A percentile compares a stretch with the other conserved stretches of the same genome.
phyloP scores from a whole-genome alignment of 2,329 filamentous ascomycete genomes.

The Stagonosporopsis chrysanthemi region DNA sequence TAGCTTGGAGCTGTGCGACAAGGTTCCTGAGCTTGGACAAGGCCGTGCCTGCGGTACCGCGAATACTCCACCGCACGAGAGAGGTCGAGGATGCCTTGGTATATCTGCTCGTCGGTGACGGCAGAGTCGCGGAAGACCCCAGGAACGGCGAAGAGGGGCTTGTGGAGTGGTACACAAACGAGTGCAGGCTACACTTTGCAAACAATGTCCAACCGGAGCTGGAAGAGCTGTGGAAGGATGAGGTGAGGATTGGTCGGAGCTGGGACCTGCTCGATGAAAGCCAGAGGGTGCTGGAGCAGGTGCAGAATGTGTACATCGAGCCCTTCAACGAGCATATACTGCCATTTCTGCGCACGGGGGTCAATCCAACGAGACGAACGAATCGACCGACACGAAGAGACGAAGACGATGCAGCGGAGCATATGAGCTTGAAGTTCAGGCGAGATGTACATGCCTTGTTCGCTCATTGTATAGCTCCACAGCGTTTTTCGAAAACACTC shows the following conservation, averaged over 20 bases:
- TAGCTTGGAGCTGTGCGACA: conserved; percentile 58
- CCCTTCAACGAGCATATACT: conserved; percentile 47
- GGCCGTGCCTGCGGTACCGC: conserved; percentile 30
- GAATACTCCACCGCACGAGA: conserved; percentile 26
- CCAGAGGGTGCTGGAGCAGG: conserved; percentile 45
- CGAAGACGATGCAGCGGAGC: conserved; percentile 27
- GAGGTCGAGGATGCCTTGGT: conserved; percentile 48
- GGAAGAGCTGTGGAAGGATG: conserved; percentile 39
- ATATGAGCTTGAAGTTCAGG: conserved; percentile 58
- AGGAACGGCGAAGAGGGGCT: conserved; percentile 37
- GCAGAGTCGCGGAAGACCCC: conserved; percentile 34
- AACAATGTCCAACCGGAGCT: conserved; percentile 39
- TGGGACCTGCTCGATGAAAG: conserved; percentile 48
- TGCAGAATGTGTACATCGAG: conserved; percentile 49
- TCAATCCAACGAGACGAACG: conserved; percentile 42
- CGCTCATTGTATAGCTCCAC: conserved; percentile 65
- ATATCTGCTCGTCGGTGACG: conserved; percentile 47
- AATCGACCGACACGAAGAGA: conserved; percentile 47
- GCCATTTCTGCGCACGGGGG: conserved; percentile 38
- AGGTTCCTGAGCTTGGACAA: conserved; percentile 50
- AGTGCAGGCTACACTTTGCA: conserved; percentile 54
- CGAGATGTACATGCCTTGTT: conserved; percentile 71
- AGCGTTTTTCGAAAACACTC: conserved; percentile 62
- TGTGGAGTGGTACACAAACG: conserved; percentile 56
- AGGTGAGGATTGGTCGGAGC: conserved; percentile 36